Evolutionary conservation across 495 filamentous ascomycete species (phyloP).

Genomic region (Aspergillus hancockii): DNA sequence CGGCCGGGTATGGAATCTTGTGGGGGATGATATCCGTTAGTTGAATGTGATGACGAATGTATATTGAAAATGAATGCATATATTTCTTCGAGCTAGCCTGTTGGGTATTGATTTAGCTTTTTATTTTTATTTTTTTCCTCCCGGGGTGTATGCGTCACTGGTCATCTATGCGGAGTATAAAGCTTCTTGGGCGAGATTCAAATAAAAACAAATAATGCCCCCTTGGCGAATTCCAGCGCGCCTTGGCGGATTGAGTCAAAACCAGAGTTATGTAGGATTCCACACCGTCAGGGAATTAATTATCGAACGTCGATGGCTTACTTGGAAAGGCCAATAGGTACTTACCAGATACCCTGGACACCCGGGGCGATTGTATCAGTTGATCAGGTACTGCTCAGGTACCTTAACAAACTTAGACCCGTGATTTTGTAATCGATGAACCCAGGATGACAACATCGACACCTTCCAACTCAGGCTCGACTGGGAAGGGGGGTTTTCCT

Average conservation of each 20-base stretch:
- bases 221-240: constrained; percentile 1
- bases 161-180: not conserved
- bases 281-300: constrained; percentile 16
- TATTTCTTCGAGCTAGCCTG: not conserved
- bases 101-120: too few relatives aligned
- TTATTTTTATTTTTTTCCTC: too few relatives aligned
- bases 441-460: not conserved
- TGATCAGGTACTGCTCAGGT: not conserved
- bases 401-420: not conserved
- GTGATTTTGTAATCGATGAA: not conserved
- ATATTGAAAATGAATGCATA: constrained; percentile 1
- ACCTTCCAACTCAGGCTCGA: too few relatives aligned
- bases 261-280: constrained; percentile 22
- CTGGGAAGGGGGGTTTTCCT: not conserved
- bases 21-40: not conserved
- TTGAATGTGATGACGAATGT: constrained; percentile 14
- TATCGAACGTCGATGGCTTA: not conserved
- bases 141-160: not conserved
- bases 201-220: constrained; percentile 4
- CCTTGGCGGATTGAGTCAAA: not conserved
- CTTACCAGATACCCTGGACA: not conserved
- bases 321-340: not conserved
- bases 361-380: not conserved
- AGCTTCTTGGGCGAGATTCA: not conserved
- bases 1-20: constrained; percentile 15